Evolutionary conservation across 768 basidiomycete species (phyloP).

Genomic region (Kondoa subrosea): DNA sequence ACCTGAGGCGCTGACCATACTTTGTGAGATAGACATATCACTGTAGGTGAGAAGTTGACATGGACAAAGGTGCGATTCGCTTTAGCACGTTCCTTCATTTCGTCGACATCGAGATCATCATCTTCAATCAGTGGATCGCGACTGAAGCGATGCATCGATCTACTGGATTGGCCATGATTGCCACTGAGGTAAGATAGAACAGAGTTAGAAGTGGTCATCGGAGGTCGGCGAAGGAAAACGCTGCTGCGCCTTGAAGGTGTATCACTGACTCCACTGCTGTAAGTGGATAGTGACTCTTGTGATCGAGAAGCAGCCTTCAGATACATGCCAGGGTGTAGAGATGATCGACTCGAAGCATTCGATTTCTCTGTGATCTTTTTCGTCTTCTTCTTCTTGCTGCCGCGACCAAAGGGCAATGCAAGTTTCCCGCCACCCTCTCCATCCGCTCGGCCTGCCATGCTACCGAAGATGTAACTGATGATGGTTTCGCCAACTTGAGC

Average conservation of each 20-base stretch:
- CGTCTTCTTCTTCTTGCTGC: not conserved
- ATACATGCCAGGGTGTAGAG: conserved; percentile 2
- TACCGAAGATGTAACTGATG: conserved; percentile 53
- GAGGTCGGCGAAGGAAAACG: not conserved
- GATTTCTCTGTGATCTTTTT: not conserved
- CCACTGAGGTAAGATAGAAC: no score
- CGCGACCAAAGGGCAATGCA: not conserved
- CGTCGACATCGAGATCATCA: conserved; percentile 29
- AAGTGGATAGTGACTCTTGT: not conserved
- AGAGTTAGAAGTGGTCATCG: conserved; percentile 9
- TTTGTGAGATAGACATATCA: conserved; percentile 23
- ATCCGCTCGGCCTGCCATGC: no score
- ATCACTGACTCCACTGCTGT: conserved; percentile 14
- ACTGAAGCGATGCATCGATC: no score
- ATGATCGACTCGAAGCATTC: not conserved
- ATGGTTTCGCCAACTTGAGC: conserved; percentile 60
- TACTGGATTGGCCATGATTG: no score
- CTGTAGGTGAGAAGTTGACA: conserved; percentile 43
- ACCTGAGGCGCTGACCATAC: conserved; percentile 22
- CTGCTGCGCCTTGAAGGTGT: conserved; percentile 12
- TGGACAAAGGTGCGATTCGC: conserved; percentile 62
- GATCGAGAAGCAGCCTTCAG: not conserved
- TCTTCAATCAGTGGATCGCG: conserved; percentile 10
- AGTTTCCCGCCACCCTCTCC: not conserved
- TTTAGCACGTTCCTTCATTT: conserved; percentile 47